phyloP scores from a whole-genome alignment of 2,329 filamentous ascomycete genomes.

The Colletotrichum godetiae region DNA sequence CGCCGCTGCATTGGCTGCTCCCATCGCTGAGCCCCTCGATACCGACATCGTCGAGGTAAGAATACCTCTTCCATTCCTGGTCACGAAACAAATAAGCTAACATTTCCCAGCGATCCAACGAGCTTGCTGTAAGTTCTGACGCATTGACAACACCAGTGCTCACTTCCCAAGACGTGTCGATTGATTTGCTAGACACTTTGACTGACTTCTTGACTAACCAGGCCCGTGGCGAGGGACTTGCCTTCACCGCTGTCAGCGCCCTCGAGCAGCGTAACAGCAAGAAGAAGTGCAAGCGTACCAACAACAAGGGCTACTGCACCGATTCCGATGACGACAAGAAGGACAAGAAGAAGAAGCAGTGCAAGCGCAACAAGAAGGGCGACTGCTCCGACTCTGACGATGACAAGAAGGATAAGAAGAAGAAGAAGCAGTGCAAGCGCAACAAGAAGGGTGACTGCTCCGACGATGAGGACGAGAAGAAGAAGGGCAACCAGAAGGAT shows the following conservation, averaged over 20 bases:
- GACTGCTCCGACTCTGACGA: constrained; percentile 17
- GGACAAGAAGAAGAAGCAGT: constrained; percentile 14
- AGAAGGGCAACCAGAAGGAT: not conserved
- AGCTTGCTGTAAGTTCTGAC: constrained; percentile 6
- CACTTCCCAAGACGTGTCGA: not conserved
- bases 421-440: constrained; percentile 23
- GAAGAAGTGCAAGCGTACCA: constrained; percentile 22
- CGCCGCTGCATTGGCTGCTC: constrained; percentile 17
- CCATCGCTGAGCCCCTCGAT: constrained; percentile 15
- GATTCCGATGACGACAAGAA: not conserved
- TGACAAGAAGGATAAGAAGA: constrained; percentile 4
- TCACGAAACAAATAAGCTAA: not conserved
- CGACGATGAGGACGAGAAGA: not conserved
- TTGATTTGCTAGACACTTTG: not conserved
- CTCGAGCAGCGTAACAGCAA: constrained; percentile 21
- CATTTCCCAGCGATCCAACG: constrained; percentile 9
- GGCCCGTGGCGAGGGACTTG: constrained; percentile 13
- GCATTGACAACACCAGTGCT: not conserved
- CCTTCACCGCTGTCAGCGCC: not conserved
- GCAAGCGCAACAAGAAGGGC: constrained; percentile 28
- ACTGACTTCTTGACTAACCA: not conserved
- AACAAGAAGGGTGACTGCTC: constrained; percentile 30
- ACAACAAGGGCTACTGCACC: constrained; percentile 10
- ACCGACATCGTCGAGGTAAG: constrained; percentile 18
- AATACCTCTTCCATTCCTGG: not conserved